Evolutionary conservation across 208 protist species (phyloP).

Genomic region (Crithidia acanthocephali): DNA sequence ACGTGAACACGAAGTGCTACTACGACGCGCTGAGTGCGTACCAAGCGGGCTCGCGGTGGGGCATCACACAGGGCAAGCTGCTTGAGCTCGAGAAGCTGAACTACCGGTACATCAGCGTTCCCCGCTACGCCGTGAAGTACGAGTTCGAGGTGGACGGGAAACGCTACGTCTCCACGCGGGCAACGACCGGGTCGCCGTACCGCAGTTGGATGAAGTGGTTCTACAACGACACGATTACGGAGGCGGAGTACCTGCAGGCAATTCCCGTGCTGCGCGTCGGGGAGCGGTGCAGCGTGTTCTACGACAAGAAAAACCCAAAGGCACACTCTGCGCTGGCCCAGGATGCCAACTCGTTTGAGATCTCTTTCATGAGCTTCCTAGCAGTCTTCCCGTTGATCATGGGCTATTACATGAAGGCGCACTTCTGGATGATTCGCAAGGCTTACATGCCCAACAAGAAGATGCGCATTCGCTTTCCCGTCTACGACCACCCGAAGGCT

Average conservation of each 20-base stretch:
- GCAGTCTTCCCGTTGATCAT: slow-evolving; percentile 83
- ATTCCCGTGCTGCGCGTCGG: slow-evolving; percentile 85
- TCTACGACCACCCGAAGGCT: slow-evolving; percentile 55
- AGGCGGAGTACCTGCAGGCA: slow-evolving; percentile 89
- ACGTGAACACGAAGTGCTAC: slow-evolving; percentile 84
- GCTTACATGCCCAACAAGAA: slow-evolving; percentile 83
- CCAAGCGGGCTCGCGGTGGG: slow-evolving; percentile 71
- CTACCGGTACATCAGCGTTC: slow-evolving; percentile 87
- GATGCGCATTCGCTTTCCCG: slow-evolving; percentile 77
- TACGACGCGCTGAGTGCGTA: slow-evolving; percentile 76
- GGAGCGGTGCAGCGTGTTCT: slow-evolving; percentile 85
- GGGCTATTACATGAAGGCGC: slow-evolving; percentile 83
- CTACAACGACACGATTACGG: slow-evolving; percentile 89
- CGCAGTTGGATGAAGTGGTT: slow-evolving; percentile 77
- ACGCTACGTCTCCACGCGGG: slow-evolving; percentile 74
- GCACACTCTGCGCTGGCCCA: slow-evolving; percentile 78
- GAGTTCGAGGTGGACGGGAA: slow-evolving; percentile 87
- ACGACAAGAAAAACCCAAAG: slow-evolving; percentile 81
- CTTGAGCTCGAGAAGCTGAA: slow-evolving; percentile 88
- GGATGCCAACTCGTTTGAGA: slow-evolving; percentile 90
- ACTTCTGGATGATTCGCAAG: slow-evolving; percentile 80
- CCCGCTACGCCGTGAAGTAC: slow-evolving; percentile 84
- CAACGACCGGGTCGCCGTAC: slow-evolving; percentile 86
- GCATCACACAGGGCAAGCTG: slow-evolving; percentile 73
- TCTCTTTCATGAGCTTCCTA: slow-evolving; percentile 78